A percentile compares a stretch with the other conserved stretches of the same genome.
phyloP scores from a whole-genome alignment of 345 rosid species.

The Diplotaxis tenuifolia region DNA sequence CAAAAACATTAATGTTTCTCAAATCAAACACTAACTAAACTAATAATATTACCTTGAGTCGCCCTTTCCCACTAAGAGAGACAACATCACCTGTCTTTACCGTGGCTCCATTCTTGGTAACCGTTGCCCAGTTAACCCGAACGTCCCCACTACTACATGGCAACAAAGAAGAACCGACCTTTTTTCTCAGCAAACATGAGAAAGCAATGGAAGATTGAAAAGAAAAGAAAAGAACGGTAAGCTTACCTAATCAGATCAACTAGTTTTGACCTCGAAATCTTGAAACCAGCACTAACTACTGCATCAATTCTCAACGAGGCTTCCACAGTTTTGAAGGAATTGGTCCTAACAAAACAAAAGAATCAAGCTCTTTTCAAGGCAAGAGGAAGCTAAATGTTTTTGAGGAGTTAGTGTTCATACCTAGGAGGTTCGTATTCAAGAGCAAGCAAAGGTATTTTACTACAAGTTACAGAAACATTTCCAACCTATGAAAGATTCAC shows the following conservation, averaged over 20 bases:
- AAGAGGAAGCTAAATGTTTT: too few relatives aligned
- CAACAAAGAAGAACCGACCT: not conserved
- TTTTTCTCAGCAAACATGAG: not conserved
- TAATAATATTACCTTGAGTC: conserved; percentile 58
- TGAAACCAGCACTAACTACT: conserved; percentile 96
- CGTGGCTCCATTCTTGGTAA: conserved; percentile 68
- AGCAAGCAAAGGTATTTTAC: conserved; percentile 73
- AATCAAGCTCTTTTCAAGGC: not conserved
- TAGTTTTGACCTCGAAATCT: conserved; percentile 82
- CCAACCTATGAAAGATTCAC: conserved; percentile 57
- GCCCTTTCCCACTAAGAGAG: conserved; percentile 88
- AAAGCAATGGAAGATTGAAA: not conserved
- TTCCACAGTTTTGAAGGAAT: conserved; percentile 70
- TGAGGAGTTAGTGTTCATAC: conserved; percentile 30
- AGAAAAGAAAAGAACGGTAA: not conserved
- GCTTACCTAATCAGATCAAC: conserved; percentile 72
- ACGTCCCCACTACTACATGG: conserved; percentile 64
- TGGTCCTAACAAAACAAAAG: conserved; percentile 51
- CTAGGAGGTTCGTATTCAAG: conserved; percentile 88
- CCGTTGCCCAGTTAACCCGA: conserved; percentile 75
- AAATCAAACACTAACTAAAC: conserved; percentile 1
- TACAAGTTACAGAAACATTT: conserved; percentile 76
- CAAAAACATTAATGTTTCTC: not conserved
- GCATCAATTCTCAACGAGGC: conserved; percentile 94
- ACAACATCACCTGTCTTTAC: conserved; percentile 80